phyloP scores from a whole-genome alignment of 345 rosid genomes.

The Salix brachista region DNA sequence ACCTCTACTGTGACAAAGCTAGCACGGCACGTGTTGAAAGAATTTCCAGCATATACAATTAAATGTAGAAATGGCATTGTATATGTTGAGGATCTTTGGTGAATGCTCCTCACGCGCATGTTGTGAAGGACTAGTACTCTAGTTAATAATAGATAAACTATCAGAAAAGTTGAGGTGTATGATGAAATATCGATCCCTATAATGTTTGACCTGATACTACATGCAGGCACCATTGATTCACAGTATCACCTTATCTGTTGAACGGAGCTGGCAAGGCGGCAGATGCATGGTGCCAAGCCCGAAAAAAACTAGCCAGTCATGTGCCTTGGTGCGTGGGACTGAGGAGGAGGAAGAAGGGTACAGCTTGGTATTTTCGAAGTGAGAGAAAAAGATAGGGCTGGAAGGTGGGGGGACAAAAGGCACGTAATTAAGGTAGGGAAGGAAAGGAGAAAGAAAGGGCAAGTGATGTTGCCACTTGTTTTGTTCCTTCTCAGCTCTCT shows the following conservation, averaged over 20 bases:
- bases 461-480: neutral
- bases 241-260: no score
- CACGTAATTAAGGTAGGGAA: slow-evolving; percentile 27
- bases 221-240: neutral
- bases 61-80: neutral
- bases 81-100: neutral
- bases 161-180: neutral
- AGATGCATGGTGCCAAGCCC: no score
- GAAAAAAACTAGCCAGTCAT: neutral
- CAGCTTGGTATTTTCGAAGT: neutral
- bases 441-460: slow-evolving; percentile 3
- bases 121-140: neutral
- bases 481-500: slow-evolving; percentile 6
- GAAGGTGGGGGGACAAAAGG: slow-evolving; percentile 40
- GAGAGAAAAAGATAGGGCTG: neutral
- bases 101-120: neutral
- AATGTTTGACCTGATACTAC: neutral
- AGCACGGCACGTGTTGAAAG: neutral
- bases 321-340: neutral
- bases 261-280: no score
- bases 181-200: neutral
- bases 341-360: neutral
- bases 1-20: neutral
- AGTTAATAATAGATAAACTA: neutral
- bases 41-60: neutral